Conservation (phyloP, 768 basidiomycete species). For the Podaxis sp. region DNA sequence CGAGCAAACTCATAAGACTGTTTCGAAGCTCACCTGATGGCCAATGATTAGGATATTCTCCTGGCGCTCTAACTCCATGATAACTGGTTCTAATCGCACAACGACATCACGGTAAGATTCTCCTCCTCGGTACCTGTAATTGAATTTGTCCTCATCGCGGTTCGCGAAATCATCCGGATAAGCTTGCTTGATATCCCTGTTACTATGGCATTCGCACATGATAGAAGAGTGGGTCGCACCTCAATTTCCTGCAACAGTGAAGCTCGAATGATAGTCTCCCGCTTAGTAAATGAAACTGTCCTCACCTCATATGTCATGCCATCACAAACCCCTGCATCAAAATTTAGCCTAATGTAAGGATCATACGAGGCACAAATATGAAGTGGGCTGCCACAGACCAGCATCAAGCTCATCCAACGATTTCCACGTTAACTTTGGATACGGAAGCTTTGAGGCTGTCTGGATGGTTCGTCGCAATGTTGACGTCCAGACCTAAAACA, state of each 20-base stretch:
- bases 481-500: slow-evolving; percentile 92
- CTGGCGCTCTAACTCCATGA: slow-evolving; percentile 98
- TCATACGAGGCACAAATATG: background rate
- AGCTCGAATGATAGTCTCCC: background rate
- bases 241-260: slow-evolving; percentile 73
- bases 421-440: slow-evolving; percentile 96
- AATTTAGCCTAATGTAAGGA: background rate
- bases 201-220: background rate
- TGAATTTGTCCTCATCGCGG: slow-evolving; percentile 99
- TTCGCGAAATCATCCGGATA: slow-evolving; percentile 99
- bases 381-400: slow-evolving; percentile 33
- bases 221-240: slow-evolving; percentile 39
- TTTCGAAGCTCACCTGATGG: slow-evolving; percentile 65
- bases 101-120: slow-evolving; percentile 99
- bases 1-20: background rate
- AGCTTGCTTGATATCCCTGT: slow-evolving; percentile 55
- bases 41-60: slow-evolving; percentile 97
- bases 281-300: background rate
- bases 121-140: slow-evolving; percentile 96
- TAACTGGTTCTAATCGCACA: slow-evolving; percentile 92
- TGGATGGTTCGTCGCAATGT: slow-evolving; percentile 92
- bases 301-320: slow-evolving; percentile 92
- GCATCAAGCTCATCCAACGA: slow-evolving; percentile 97
- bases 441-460: slow-evolving; percentile 79
- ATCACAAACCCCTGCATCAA: slow-evolving; percentile 78